phyloP scores from a whole-genome alignment of 2,329 filamentous ascomycete species.

The Endocalyx cinctus region DNA sequence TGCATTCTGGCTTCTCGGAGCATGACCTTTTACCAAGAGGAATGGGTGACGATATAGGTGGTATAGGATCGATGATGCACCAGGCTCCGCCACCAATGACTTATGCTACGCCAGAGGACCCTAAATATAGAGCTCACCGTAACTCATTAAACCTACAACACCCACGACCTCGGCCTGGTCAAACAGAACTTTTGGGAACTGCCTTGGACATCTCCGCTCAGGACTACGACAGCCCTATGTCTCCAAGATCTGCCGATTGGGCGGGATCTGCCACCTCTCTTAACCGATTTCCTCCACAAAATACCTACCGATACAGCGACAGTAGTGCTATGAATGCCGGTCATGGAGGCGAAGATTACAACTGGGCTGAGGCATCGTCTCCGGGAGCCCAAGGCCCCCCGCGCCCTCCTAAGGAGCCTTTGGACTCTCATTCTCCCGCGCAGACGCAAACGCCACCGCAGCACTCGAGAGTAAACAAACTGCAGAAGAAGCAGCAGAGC shows the following conservation, averaged over 20 bases:
- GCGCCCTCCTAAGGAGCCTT: constrained; percentile 59
- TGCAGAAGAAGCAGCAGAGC: constrained; percentile 44
- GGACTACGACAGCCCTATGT: constrained; percentile 58
- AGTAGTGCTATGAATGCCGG: constrained; percentile 32
- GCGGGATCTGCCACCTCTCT: constrained; percentile 57
- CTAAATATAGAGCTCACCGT: constrained; percentile 77
- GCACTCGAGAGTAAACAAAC: constrained; percentile 43
- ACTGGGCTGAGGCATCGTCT: constrained; percentile 34
- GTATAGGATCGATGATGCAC: constrained; percentile 17
- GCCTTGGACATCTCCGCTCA: constrained; percentile 70
- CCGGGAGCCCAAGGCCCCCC: constrained; percentile 44
- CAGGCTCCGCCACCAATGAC: constrained; percentile 46
- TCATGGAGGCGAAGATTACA: constrained; percentile 38
- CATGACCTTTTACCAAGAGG: constrained; percentile 36
- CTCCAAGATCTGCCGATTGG: constrained; percentile 59
- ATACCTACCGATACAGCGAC: constrained; percentile 45
- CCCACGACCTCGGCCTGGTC: constrained; percentile 70
- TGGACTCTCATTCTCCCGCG: constrained; percentile 35
- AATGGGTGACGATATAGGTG: constrained; percentile 16
- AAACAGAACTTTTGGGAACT: constrained; percentile 69
- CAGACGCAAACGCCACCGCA: constrained; percentile 39
- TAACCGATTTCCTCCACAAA: constrained; percentile 43
- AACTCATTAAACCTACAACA: constrained; percentile 77
- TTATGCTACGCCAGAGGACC: constrained; percentile 59
- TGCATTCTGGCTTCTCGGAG: constrained; percentile 53